These are phyloP conservation scores for Glomus cerebriforme DNA, from an alignment of 192 early-diverging fungal genomes.

Conservation along the genomic window DNA sequence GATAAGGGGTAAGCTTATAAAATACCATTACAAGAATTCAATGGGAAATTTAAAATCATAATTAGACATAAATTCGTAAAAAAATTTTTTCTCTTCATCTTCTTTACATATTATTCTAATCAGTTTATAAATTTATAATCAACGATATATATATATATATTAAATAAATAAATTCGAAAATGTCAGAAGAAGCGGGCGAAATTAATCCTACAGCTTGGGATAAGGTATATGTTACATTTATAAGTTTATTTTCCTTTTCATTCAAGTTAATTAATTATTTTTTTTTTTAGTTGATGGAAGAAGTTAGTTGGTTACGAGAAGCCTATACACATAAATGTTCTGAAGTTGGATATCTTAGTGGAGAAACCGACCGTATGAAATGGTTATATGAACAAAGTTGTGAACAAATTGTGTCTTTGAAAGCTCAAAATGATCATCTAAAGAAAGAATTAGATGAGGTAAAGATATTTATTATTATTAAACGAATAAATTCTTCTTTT, in stretches of 20 bases:
- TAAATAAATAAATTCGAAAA: not conserved
- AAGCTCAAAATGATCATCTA: not conserved
- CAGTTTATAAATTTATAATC: too few species aligned
- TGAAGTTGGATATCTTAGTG: slow-evolving; percentile 4
- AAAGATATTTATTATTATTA: not conserved
- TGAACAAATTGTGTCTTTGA: not conserved
- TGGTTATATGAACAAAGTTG: slow-evolving; percentile 4
- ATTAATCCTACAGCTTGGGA: not conserved
- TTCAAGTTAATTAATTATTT: not conserved
- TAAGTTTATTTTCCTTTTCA: not conserved
- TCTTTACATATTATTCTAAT: too few species aligned
- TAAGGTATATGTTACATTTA: not conserved
- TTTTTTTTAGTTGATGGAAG: not conserved
- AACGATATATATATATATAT: not conserved
- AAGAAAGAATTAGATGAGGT: not conserved
- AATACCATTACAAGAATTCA: not conserved
- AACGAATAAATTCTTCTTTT: not conserved
- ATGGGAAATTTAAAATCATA: not conserved
- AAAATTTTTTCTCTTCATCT: too few species aligned
- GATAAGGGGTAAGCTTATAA: not conserved
- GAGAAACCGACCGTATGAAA: not conserved
- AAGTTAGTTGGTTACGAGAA: slow-evolving; percentile 9
- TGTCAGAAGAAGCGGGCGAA: not conserved
- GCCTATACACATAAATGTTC: slow-evolving; percentile 1
- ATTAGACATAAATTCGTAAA: not conserved